These are phyloP conservation scores for Schwanniomyces sp. DNA, from an alignment of 805 yeast species.

Conservation along the genomic window DNA sequence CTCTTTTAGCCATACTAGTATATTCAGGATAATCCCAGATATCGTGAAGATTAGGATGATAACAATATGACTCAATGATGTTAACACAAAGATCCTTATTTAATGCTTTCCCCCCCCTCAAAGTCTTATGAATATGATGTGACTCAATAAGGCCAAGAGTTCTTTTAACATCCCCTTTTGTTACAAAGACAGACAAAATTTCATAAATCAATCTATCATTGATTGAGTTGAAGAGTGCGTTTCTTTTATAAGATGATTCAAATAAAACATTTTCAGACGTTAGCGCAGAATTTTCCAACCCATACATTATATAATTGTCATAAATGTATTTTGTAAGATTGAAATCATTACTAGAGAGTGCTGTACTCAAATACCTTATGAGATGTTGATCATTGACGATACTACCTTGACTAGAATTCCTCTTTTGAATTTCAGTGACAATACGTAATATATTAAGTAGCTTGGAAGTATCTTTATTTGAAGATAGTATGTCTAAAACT, in stretches of 20 bases:
- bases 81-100: slow-evolving; percentile 31
- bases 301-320: slow-evolving; percentile 28
- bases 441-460: slow-evolving; percentile 13
- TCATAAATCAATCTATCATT: slow-evolving; percentile 21
- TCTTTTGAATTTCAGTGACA: slow-evolving; percentile 6
- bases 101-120: slow-evolving; percentile 32
- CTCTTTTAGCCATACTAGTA: slow-evolving; percentile 3
- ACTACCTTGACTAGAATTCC: neutral
- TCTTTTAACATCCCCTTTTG: slow-evolving; percentile 38
- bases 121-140: slow-evolving; percentile 30
- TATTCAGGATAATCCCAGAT: slow-evolving; percentile 8
- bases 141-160: slow-evolving; percentile 34
- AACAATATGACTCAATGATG: slow-evolving; percentile 37
- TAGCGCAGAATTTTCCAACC: slow-evolving; percentile 15
- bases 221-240: slow-evolving; percentile 14
- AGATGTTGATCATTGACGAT: slow-evolving; percentile 15
- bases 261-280: slow-evolving; percentile 25
- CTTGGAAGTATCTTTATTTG: slow-evolving; percentile 20
- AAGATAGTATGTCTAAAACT: slow-evolving; percentile 14
- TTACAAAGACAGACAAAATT: slow-evolving; percentile 30
- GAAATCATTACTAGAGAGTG: slow-evolving; percentile 24
- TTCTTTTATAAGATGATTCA: slow-evolving; percentile 2
- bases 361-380: slow-evolving; percentile 22
- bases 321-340: slow-evolving; percentile 26
- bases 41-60: slow-evolving; percentile 9